These are phyloP conservation scores for Amphichorda felina DNA, from an alignment of 2,329 filamentous ascomycete species.

Conservation along the genomic window DNA sequence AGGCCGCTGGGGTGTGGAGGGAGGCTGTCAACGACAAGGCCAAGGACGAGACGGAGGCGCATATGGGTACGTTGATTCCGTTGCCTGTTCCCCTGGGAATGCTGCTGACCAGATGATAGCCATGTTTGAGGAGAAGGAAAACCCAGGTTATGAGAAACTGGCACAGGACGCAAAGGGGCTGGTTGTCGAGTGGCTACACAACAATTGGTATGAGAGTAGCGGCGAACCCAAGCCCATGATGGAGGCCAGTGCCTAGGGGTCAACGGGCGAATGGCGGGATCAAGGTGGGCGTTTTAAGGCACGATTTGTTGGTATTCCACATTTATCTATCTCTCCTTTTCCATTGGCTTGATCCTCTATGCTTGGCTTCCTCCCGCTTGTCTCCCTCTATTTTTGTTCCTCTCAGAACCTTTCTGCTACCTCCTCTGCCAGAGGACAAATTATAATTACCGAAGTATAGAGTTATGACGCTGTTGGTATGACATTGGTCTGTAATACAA, in stretches of 20 bases:
- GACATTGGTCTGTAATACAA: too few species aligned
- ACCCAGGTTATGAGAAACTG: conserved; percentile 61
- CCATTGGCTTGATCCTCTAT: too few species aligned
- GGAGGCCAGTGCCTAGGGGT: conserved; percentile 5
- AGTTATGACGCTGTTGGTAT: too few species aligned
- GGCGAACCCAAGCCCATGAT: conserved; percentile 17
- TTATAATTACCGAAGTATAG: too few species aligned
- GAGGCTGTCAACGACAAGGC: conserved; percentile 69
- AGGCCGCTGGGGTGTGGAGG: conserved; percentile 46
- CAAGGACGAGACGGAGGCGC: conserved; percentile 67
- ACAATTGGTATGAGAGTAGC: conserved; percentile 55
- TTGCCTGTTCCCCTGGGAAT: not conserved
- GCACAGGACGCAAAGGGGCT: conserved; percentile 52
- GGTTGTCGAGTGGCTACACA: conserved; percentile 52
- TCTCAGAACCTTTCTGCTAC: too few species aligned
- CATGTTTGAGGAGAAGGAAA: conserved; percentile 64
- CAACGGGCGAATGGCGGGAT: not conserved
- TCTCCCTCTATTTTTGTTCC: too few species aligned
- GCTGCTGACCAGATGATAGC: conserved; percentile 21
- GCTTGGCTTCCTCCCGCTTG: too few species aligned
- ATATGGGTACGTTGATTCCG: conserved; percentile 46
- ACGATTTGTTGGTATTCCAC: too few species aligned
- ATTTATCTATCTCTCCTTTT: too few species aligned
- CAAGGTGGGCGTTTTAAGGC: not conserved
- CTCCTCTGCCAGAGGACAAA: too few species aligned